phyloP scores from a whole-genome alignment of 1,284 basidiomycete species.

The Ceratobasidium sp. region DNA sequence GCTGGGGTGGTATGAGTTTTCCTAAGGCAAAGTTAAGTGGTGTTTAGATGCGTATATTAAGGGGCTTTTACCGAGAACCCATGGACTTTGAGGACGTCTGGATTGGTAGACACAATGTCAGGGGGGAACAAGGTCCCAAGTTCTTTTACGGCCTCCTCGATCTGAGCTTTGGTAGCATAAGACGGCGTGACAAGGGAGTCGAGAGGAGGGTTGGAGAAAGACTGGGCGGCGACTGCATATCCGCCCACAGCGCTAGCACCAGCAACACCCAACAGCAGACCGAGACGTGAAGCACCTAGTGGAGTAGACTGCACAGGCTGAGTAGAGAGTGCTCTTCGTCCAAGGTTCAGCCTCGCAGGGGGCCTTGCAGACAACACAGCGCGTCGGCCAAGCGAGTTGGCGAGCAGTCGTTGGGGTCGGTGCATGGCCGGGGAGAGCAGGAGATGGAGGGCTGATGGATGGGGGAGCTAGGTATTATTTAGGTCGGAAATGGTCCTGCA shows the following conservation, averaged over 20 bases:
- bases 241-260: conserved; percentile 11
- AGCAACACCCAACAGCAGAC: background rate
- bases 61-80: conserved; percentile 43
- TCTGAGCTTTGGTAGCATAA: conserved; percentile 18
- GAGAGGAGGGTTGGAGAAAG: background rate
- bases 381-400: conserved; percentile 5
- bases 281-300: background rate
- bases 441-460: background rate
- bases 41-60: background rate
- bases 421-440: conserved; percentile 7
- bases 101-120: conserved; percentile 40
- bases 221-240: background rate
- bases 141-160: conserved; percentile 29
- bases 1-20: conserved; percentile 52
- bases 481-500: no score
- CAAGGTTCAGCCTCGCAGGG: background rate
- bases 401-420: background rate
- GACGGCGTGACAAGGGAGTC: conserved; percentile 3
- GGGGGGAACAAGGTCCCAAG: conserved; percentile 12
- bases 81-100: conserved; percentile 44
- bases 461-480: background rate
- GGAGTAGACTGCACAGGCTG: no score
- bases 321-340: no score
- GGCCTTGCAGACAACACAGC: background rate
- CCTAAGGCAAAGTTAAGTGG: conserved; percentile 8